These are phyloP conservation scores for Fusarium transvaalense DNA, from an alignment of 2,329 filamentous ascomycete species.

Conservation along the genomic window DNA sequence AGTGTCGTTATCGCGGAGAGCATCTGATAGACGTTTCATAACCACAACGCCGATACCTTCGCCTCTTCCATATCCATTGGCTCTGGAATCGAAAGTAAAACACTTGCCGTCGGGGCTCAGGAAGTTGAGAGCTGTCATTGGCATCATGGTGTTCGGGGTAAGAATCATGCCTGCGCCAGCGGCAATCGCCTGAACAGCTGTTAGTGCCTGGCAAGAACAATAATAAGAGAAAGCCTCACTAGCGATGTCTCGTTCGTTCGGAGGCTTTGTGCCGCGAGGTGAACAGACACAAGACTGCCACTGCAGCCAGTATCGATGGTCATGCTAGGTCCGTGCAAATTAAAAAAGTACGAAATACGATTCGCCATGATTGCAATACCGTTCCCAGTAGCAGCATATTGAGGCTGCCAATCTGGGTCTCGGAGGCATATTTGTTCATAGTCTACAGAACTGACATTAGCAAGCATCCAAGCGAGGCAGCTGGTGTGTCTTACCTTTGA, in stretches of 20 bases:
- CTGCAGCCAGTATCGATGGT: slow-evolving; percentile 72
- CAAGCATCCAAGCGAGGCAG: not conserved
- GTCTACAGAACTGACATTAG: slow-evolving; percentile 53
- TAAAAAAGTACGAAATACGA: slow-evolving; percentile 67
- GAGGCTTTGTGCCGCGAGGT: slow-evolving; percentile 65
- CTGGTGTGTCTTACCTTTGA: slow-evolving; percentile 55
- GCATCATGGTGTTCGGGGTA: slow-evolving; percentile 67
- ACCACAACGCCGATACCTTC: slow-evolving; percentile 72
- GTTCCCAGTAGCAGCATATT: slow-evolving; percentile 66
- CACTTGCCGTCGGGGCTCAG: slow-evolving; percentile 64
- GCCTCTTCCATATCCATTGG: slow-evolving; percentile 73
- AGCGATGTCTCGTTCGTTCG: slow-evolving; percentile 59
- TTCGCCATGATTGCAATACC: slow-evolving; percentile 67
- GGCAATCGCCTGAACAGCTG: slow-evolving; percentile 57
- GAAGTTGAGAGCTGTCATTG: slow-evolving; percentile 67
- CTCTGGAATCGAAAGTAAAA: slow-evolving; percentile 68
- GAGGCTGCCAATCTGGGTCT: slow-evolving; percentile 63
- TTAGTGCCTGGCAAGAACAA: slow-evolving; percentile 25
- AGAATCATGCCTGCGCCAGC: slow-evolving; percentile 67
- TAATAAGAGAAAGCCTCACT: slow-evolving; percentile 43
- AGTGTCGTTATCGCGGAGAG: slow-evolving; percentile 69
- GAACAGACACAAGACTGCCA: slow-evolving; percentile 65
- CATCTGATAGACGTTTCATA: slow-evolving; percentile 70
- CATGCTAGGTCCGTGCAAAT: slow-evolving; percentile 67
- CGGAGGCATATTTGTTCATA: slow-evolving; percentile 64